Conservation (phyloP, 768 basidiomycete genomes). For the Boletus bicolor region DNA sequence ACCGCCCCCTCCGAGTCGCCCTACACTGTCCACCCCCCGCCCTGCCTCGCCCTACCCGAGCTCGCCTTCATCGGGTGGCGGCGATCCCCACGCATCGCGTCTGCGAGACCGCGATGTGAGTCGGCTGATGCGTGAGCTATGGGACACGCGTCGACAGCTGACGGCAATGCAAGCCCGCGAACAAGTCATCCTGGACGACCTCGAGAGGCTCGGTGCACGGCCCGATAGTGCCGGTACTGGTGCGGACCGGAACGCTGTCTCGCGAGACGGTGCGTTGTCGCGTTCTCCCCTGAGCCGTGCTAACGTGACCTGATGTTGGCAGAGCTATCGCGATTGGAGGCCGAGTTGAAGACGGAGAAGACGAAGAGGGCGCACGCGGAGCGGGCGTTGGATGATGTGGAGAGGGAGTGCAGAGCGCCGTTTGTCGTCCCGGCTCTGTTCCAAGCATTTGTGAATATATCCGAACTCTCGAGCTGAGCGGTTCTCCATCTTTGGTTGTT, state of each 20-base stretch:
- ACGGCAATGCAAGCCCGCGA: constrained; percentile 24
- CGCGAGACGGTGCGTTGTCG: constrained; percentile 16
- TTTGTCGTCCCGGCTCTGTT: constrained; percentile 58
- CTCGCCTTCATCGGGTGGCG: not conserved
- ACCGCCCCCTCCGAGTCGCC: not conserved
- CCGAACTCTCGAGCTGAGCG: constrained; percentile 38
- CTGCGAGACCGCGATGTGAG: not conserved
- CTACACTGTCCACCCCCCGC: not conserved
- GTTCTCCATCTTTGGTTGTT: not conserved
- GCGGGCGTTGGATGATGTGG: constrained; percentile 42
- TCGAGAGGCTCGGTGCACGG: constrained; percentile 16
- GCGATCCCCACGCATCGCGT: not conserved
- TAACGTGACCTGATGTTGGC: not conserved
- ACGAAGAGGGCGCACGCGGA: constrained; percentile 42
- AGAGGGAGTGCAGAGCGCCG: constrained; percentile 47
- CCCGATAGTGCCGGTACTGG: not conserved
- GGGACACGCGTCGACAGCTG: constrained; percentile 27
- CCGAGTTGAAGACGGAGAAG: constrained; percentile 38
- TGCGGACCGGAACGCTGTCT: not conserved
- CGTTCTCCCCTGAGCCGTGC: not conserved
- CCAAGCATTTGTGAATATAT: constrained; percentile 50
- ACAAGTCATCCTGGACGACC: constrained; percentile 20
- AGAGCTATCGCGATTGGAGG: constrained; percentile 28
- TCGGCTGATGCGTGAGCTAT: constrained; percentile 26
- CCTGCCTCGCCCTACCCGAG: not conserved